phyloP scores from a whole-genome alignment of 768 basidiomycete species.

The Rhizopogon rudus region DNA sequence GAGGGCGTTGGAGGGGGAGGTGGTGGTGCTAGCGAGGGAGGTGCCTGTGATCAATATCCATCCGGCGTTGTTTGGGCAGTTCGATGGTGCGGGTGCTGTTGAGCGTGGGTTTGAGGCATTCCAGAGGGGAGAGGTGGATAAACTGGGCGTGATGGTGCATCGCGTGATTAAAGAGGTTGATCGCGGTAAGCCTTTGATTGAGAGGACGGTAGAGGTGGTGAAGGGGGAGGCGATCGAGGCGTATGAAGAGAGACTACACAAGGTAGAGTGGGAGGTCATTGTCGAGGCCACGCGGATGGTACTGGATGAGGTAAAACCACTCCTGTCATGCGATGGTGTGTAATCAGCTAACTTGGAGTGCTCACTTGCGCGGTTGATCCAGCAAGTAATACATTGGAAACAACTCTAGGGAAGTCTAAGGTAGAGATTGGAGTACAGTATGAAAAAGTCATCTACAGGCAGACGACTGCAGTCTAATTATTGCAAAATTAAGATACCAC shows the following conservation, averaged over 20 bases:
- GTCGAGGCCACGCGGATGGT: constrained; percentile 78
- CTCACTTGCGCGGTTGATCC: background rate
- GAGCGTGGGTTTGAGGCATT: constrained; percentile 88
- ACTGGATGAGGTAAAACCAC: constrained; percentile 46
- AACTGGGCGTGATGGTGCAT: constrained; percentile 91
- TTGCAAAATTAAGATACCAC: background rate
- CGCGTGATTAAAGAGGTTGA: constrained; percentile 92
- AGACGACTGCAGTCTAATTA: constrained; percentile 11
- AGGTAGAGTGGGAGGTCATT: constrained; percentile 84
- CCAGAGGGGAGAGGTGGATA: constrained; percentile 70
- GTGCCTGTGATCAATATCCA: constrained; percentile 95
- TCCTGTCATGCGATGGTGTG: constrained; percentile 7
- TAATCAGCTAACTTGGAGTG: background rate
- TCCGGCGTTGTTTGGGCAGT: constrained; percentile 93
- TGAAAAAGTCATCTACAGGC: constrained; percentile 2
- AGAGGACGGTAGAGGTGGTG: constrained; percentile 69
- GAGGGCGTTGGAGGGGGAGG: constrained; percentile 29
- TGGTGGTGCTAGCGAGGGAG: constrained; percentile 21
- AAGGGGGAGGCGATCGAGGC: constrained; percentile 67
- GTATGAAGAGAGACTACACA: constrained; percentile 76
- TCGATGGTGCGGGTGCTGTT: constrained; percentile 92
- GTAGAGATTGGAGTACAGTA: background rate
- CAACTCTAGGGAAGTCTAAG: background rate
- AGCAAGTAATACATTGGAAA: background rate
- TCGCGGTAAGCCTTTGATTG: constrained; percentile 81